Evolutionary conservation across 805 yeast species (phyloP), one percentile per base, ranked within the genome.

Genomic region (Ogataea paraovalis): DNA sequence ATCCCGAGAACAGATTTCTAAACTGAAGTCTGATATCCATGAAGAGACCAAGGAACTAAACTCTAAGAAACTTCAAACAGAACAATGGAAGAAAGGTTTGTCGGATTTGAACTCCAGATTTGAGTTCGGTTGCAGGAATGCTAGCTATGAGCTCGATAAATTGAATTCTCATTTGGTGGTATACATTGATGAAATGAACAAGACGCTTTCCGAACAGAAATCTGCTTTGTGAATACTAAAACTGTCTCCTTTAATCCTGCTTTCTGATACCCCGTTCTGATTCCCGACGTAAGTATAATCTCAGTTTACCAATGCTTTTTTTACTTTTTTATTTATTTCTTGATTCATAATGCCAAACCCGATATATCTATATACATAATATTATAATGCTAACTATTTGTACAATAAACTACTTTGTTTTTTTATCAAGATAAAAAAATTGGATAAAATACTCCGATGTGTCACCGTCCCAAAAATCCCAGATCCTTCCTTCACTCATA

Each of bases 381-480:
- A 30, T 30, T 8, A 30, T 30, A 30, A 25, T 30, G 34, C 34
- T 30, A 30, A 12, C 16, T 3, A 37, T 37, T 21, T 21, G 16
- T 37, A 20, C n/a, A 37, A 37, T 21, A 12, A 20, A 8, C 20
- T 20, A 30, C 16, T 30, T 19, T 20, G 14, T 19, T 14, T 37
- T 10, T 20, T 37, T 37, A 22, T 59, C 56, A 25, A 49, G 18
- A 53, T 78, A 89, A 54, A 86, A 73, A 41, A 89, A 61, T 64
- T 90, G 97, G 14, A 90, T 57, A 58, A 80, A 87, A 56, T 79
- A 87, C 50, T 79, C 83, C 49, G 76, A 76, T 1, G 82, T 70
- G 57, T 87, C 95, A 7, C 60, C 62, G 62, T 90, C 96, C 83
- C 87, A 90, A 61, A 73, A 76, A 58, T 84, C 79, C 85, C 90